These are phyloP conservation scores for Nitzschia putrida DNA, from an alignment of 108 stramenopile genomes.

Conservation along the genomic window DNA sequence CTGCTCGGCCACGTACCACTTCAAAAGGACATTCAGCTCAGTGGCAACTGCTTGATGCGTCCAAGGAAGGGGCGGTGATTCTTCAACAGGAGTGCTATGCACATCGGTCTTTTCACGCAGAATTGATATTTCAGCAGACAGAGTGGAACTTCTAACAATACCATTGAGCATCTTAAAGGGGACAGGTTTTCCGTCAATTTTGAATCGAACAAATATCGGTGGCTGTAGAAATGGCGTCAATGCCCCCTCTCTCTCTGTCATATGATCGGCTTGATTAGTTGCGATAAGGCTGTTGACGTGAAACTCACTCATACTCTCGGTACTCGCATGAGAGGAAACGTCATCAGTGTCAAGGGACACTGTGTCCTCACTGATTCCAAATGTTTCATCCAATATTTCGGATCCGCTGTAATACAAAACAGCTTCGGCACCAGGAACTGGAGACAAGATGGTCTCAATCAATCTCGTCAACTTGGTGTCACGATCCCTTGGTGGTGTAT, in stretches of 20 bases:
- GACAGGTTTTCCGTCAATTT: slow-evolving; percentile 42
- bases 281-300: not conserved
- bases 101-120: slow-evolving; percentile 11
- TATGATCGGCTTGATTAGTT: not conserved
- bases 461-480: slow-evolving; percentile 49
- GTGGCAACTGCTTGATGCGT: slow-evolving; percentile 42
- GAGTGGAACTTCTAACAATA: slow-evolving; percentile 45
- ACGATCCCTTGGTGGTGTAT: slow-evolving; percentile 17
- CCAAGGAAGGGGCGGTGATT: slow-evolving; percentile 11
- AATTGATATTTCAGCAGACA: slow-evolving; percentile 53
- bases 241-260: not conserved
- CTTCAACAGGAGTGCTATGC: not conserved
- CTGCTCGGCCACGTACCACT: slow-evolving; percentile 65
- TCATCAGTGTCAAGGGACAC: not conserved
- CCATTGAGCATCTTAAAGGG: slow-evolving; percentile 35
- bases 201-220: slow-evolving; percentile 64
- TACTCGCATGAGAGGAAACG: not conserved
- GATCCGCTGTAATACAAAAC: slow-evolving; percentile 51
- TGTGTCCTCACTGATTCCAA: slow-evolving; percentile 3
- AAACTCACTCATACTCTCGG: not conserved
- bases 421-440: slow-evolving; percentile 56
- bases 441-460: slow-evolving; percentile 43
- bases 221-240: not conserved
- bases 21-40: slow-evolving; percentile 48
- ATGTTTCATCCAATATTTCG: slow-evolving; percentile 6